Evolutionary conservation across 164 flowering plant genomes (phyloP).

Genomic region (Vitis riparia): DNA sequence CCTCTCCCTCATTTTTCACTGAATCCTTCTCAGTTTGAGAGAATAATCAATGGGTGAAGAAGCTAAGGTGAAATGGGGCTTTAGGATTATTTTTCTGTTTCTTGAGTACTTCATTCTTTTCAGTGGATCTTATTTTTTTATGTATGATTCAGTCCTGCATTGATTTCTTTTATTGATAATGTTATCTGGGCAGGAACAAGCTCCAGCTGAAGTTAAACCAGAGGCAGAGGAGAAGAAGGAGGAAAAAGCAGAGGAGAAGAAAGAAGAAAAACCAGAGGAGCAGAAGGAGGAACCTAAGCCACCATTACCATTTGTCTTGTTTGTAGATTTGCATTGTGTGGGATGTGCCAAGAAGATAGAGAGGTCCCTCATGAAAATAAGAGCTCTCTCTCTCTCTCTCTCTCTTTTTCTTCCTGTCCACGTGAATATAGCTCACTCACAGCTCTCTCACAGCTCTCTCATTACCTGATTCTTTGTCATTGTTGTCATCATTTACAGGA

Average conservation of each 20-base stretch:
- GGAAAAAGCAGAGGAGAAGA: constrained; percentile 26
- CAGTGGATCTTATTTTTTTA: neutral
- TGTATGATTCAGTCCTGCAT: neutral
- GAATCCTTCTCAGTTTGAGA: constrained; percentile 8
- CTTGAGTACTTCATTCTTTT: neutral
- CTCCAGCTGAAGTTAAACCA: constrained; percentile 38
- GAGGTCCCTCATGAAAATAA: constrained; percentile 59
- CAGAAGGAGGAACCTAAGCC: constrained; percentile 51
- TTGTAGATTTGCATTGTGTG: constrained; percentile 85
- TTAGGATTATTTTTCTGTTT: neutral
- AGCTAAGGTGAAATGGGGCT: constrained; percentile 47
- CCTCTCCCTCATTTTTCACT: constrained; percentile 14
- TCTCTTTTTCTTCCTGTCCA: neutral
- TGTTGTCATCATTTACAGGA: constrained; percentile 32
- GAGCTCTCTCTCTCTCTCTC: constrained; percentile 44
- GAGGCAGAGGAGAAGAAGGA: constrained; percentile 42
- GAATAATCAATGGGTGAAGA: constrained; percentile 62
- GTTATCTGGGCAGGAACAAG: constrained; percentile 15
- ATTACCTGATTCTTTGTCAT: too few relatives aligned
- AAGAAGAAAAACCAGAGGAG: constrained; percentile 35
- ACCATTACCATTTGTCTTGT: constrained; percentile 64
- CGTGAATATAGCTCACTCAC: too few relatives aligned
- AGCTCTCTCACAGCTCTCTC: too few relatives aligned
- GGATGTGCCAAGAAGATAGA: constrained; percentile 94
- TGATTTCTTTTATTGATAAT: neutral